phyloP scores from a whole-genome alignment of 148 eudicot species.

The Nyssa sinensis region DNA sequence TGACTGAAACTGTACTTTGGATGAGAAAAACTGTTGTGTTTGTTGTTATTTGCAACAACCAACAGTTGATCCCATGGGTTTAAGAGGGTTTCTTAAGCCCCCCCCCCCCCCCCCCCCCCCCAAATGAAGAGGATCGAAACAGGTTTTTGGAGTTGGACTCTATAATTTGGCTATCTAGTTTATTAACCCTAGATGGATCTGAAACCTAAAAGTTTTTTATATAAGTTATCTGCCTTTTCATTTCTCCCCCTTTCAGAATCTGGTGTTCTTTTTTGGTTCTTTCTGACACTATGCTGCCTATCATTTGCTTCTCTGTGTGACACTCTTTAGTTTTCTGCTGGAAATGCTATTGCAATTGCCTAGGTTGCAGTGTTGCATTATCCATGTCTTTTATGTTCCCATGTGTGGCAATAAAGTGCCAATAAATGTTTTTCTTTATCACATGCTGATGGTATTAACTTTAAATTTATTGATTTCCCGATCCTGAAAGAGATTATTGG shows the following conservation, averaged over 20 bases:
- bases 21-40: neutral
- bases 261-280: too few species aligned
- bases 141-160: neutral
- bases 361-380: neutral
- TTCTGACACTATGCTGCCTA: too few species aligned
- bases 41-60: constrained; percentile 1
- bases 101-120: too few species aligned
- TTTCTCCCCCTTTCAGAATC: neutral
- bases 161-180: neutral
- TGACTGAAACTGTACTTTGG: neutral
- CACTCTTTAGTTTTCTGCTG: neutral
- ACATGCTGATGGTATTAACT: neutral
- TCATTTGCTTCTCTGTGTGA: neutral
- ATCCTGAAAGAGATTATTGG: neutral
- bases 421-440: neutral
- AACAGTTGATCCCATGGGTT: neutral
- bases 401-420: neutral
- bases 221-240: neutral
- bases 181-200: neutral
- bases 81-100: constrained; percentile 1
- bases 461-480: neutral
- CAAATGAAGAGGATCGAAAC: neutral
- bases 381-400: neutral
- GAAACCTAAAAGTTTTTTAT: neutral
- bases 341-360: neutral